Evolutionary conservation across 2,329 filamentous ascomycete genomes (phyloP).

Genomic region (Nemania sp.): DNA sequence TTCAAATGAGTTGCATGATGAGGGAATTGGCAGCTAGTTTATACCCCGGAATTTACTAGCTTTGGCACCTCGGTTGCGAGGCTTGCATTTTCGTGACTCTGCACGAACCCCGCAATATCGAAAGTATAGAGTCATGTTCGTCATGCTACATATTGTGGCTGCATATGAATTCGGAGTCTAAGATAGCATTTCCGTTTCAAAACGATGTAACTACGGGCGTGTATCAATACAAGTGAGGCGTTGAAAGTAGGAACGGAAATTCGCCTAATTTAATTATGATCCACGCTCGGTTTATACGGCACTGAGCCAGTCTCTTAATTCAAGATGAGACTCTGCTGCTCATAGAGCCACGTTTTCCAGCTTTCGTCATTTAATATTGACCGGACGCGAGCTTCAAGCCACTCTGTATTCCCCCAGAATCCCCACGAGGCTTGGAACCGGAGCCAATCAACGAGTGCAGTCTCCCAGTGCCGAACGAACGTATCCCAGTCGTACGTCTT

Average conservation of each 20-base stretch:
- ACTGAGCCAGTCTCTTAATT: conserved; percentile 2
- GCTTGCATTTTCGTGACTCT: neutral
- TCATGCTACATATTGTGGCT: too few relatives aligned
- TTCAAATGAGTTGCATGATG: neutral
- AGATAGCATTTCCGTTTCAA: too few relatives aligned
- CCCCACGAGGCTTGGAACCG: conserved; percentile 71
- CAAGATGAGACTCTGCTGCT: conserved; percentile 30
- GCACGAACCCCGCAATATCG: neutral
- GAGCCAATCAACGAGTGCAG: conserved; percentile 75
- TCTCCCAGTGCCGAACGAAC: conserved; percentile 73
- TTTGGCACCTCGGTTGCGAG: neutral
- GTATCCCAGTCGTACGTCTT: conserved; percentile 64
- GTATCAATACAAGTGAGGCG: neutral
- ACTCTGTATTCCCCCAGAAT: conserved; percentile 70
- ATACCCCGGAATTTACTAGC: neutral
- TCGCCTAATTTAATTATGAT: neutral
- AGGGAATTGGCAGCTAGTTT: neutral
- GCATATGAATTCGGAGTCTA: too few relatives aligned
- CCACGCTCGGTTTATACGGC: conserved; percentile 1
- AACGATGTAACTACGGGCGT: too few relatives aligned
- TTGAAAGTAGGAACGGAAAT: neutral
- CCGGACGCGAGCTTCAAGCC: conserved; percentile 67
- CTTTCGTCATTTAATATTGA: conserved; percentile 59
- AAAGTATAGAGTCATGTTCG: neutral
- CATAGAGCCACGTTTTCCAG: conserved; percentile 61